phyloP scores from a whole-genome alignment of 2,329 filamentous ascomycete genomes.

The Diatrype stigma region DNA sequence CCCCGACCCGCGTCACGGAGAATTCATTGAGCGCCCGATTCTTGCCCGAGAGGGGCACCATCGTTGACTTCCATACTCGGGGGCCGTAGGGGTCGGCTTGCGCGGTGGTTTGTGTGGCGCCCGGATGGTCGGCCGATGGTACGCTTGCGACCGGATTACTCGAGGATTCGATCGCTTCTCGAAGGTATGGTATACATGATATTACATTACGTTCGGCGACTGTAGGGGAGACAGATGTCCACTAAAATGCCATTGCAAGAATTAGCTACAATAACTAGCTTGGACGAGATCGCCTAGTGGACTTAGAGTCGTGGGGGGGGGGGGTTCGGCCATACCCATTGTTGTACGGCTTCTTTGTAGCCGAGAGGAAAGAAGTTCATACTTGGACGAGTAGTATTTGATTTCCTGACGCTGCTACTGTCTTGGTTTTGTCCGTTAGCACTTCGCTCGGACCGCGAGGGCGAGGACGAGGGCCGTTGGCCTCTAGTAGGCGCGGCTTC shows the following conservation, averaged over 20 bases:
- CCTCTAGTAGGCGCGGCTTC: slow-evolving; percentile 24
- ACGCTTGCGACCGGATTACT: slow-evolving; percentile 25
- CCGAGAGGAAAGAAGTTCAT: slow-evolving; percentile 71
- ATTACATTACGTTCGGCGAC: slow-evolving; percentile 86
- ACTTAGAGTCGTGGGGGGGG: slow-evolving; percentile 1
- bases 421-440: slow-evolving; percentile 20
- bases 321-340: slow-evolving; percentile 65
- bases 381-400: slow-evolving; percentile 26
- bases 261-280: slow-evolving; percentile 5
- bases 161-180: slow-evolving; percentile 61
- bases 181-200: slow-evolving; percentile 77
- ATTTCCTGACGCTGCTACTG: slow-evolving; percentile 25
- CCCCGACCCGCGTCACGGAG: slow-evolving; percentile 77
- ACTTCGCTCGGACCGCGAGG: slow-evolving; percentile 17
- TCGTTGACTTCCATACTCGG: slow-evolving; percentile 77
- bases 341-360: slow-evolving; percentile 85
- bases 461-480: slow-evolving; percentile 45
- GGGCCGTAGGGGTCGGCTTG: slow-evolving; percentile 77
- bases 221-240: slow-evolving; percentile 77
- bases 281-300: no score
- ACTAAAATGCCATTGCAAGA: slow-evolving; percentile 48
- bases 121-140: slow-evolving; percentile 36
- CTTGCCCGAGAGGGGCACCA: slow-evolving; percentile 81
- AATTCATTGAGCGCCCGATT: slow-evolving; percentile 90
- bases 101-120: slow-evolving; percentile 37